Percentiles rank a stretch among this genome's conserved stretches.
Conservation (phyloP, 257 asterid genomes). For the Solanum sparsipilum region DNA sequence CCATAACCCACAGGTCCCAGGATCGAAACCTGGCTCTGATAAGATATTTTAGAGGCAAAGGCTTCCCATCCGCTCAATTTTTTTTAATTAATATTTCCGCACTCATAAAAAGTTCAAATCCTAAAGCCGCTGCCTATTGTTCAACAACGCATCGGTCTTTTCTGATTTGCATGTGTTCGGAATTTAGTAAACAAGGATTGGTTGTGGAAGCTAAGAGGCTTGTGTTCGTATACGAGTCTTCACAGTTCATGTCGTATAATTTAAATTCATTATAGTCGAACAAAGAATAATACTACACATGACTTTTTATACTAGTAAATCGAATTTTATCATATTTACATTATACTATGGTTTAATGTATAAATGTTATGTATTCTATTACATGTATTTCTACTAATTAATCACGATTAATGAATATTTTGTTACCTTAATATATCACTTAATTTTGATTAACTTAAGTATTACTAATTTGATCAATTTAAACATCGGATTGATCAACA, state of each 20-base stretch:
- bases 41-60: not conserved
- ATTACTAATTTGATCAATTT: not conserved
- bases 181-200: too few relatives aligned
- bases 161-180: too few relatives aligned
- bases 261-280: not conserved
- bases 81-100: too few relatives aligned
- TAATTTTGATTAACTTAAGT: not conserved
- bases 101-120: too few relatives aligned
- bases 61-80: not conserved
- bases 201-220: too few relatives aligned
- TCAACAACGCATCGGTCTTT: too few relatives aligned
- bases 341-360: too few relatives aligned
- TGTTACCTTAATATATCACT: not conserved
- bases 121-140: not conserved
- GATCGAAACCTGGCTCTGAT: slow-evolving; percentile 99
- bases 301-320: not conserved
- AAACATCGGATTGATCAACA: not conserved
- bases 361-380: not conserved
- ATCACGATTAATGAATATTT: not conserved
- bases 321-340: not conserved
- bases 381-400: not conserved
- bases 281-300: not conserved
- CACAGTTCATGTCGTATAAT: not conserved
- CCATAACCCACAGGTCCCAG: slow-evolving; percentile 99
- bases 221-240: not conserved